Evolutionary conservation across 2,329 filamentous ascomycete species (phyloP), one percentile per base, ranked within the genome.

Genomic region (Venturia asperata): DNA sequence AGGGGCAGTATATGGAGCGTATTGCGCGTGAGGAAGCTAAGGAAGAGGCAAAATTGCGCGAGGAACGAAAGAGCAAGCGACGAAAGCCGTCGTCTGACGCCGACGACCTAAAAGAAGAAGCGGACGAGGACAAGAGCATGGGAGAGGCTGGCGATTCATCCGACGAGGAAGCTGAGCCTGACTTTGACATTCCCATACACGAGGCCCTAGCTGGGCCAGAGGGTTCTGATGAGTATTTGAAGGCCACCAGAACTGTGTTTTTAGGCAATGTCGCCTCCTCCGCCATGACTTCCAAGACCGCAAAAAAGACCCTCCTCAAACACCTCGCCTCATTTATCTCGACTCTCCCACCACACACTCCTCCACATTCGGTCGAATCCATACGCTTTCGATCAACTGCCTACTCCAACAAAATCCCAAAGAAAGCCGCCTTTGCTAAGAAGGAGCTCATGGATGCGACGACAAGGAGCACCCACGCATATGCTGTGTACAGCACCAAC

Each of bases 351-450:
- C 74, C 77, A 66, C 34, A 77, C 52, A 79, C 79, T 24, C 74
- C 77, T 15, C 79, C 82, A 24, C 88, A 90, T 76, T 92, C 90
- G 71, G 81, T 99, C 56, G 90, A 96, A 74, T 96, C 92, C 1
- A 82, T 99, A 67, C 91, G 94, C 27, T 99, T 97, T 81, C 90
- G 94, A 66, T 97, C 93, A 9, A 91, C 92, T 17, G 90, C 94
- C 2, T 97, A 95, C 75, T 84, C 89, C 5, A 86, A 86, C 37
- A 84, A 86, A 19, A 83, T 97, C 65, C 94, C 94, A 62, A 97
- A 96, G 79, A 90, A 93, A 68, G 94, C 93, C n/a, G 90, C 94
- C 30, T 97, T 87, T 75, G 94, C 93, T 67, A 95, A 91, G 71
- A 92, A 92, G 74, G 87, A 92, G 30, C 81, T 97, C 66, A 93